Conservation (phyloP, 345 rosid genomes). For the Anacardium occidentale region DNA sequence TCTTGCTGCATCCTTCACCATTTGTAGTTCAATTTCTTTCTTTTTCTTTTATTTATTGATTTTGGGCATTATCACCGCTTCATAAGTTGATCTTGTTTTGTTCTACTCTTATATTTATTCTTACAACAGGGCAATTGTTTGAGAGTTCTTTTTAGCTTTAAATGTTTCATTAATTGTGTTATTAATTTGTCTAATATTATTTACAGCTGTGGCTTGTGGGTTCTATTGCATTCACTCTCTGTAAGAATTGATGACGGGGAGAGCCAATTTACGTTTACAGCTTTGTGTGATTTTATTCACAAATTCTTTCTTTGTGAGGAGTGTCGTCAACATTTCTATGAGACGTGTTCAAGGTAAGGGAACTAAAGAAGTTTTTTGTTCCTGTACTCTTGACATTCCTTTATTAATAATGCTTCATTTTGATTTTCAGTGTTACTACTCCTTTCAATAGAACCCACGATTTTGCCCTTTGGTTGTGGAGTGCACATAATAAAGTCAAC, state of each 20-base stretch:
- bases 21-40: neutral
- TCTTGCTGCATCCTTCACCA: neutral
- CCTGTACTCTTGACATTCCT: neutral
- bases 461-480: conserved; percentile 90
- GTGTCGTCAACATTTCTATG: conserved; percentile 85
- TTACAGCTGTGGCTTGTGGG: conserved; percentile 96
- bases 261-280: conserved; percentile 75
- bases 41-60: neutral
- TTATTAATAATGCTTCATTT: conserved; percentile 18
- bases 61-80: neutral
- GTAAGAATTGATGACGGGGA: conserved; percentile 84
- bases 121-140: neutral
- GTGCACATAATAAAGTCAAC: conserved; percentile 82
- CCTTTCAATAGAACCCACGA: conserved; percentile 74
- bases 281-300: conserved; percentile 83
- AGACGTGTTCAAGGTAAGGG: conserved; percentile 85
- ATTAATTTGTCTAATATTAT: conserved; percentile 4
- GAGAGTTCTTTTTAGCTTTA: neutral
- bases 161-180: neutral
- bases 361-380: neutral
- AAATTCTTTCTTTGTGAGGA: conserved; percentile 93
- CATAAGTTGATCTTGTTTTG: neutral
- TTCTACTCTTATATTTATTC: neutral
- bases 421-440: conserved; percentile 52
- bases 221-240: conserved; percentile 88